Percentiles rank a stretch among this genome's conserved stretches.
Conservation (phyloP, 2,329 filamentous ascomycete genomes). For the Fusarium humuli region DNA sequence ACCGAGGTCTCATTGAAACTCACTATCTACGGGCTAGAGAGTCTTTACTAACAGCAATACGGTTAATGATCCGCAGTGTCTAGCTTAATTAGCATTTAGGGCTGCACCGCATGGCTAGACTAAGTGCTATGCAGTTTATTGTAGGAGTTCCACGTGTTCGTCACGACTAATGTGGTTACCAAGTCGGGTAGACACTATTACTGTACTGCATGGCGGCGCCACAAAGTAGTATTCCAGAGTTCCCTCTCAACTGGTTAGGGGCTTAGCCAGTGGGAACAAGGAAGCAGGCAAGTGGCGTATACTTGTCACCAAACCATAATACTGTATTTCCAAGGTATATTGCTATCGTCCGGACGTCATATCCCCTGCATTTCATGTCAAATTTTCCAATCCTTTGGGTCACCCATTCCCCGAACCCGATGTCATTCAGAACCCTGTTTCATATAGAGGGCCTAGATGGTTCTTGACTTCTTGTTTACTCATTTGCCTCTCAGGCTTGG, state of each 20-base stretch:
- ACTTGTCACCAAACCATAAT: not conserved
- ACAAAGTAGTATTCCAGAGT: not conserved
- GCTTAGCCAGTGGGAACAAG: not conserved
- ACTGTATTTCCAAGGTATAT: not conserved
- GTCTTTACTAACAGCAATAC: slow-evolving; percentile 25
- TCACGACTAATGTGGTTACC: slow-evolving; percentile 3
- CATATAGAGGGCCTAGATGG: not conserved
- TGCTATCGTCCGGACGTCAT: slow-evolving; percentile 3
- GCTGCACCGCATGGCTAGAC: slow-evolving; percentile 15
- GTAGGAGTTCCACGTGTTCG: slow-evolving; percentile 10
- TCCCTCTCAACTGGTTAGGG: not conserved
- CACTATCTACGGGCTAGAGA: slow-evolving; percentile 10
- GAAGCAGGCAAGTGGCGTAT: not conserved
- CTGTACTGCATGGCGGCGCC: slow-evolving; percentile 1
- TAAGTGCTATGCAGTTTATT: not conserved
- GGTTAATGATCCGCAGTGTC: slow-evolving; percentile 22
- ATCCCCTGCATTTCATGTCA: slow-evolving; percentile 1
- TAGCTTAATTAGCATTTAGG: slow-evolving; percentile 12
- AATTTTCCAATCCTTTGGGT: slow-evolving; percentile 3
- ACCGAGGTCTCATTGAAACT: slow-evolving; percentile 26
- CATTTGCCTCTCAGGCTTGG: slow-evolving; percentile 10
- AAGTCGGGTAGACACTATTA: not conserved
- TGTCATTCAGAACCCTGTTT: slow-evolving; percentile 15
- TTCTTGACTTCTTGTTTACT: slow-evolving; percentile 5
- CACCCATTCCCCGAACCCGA: not conserved